These are phyloP conservation scores for Calvatia gigantea DNA, from an alignment of 768 basidiomycete genomes.

Conservation along the genomic window DNA sequence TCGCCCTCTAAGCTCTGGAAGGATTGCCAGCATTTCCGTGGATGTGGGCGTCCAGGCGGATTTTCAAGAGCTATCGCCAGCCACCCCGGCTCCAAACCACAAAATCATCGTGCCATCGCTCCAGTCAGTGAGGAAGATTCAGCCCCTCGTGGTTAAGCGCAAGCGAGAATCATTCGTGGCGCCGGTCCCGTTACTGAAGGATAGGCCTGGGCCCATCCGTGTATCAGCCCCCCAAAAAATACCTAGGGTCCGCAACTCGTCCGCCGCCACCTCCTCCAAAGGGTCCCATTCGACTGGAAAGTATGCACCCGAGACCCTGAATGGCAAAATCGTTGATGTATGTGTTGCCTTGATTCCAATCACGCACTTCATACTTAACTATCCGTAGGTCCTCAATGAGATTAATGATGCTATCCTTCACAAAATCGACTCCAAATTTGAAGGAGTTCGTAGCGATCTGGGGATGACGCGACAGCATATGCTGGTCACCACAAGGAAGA, in stretches of 20 bases:
- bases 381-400: constrained; percentile 42
- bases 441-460: constrained; percentile 42
- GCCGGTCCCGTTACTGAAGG: background rate
- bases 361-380: background rate
- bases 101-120: background rate
- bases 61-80: background rate
- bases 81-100: background rate
- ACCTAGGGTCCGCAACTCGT: background rate
- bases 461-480: constrained; percentile 42
- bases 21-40: background rate
- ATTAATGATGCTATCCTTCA: constrained; percentile 49
- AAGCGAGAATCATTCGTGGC: background rate
- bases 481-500: constrained; percentile 39
- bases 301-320: constrained; percentile 7
- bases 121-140: background rate
- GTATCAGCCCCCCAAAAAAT: background rate
- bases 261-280: background rate
- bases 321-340: constrained; percentile 39
- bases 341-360: constrained; percentile 10
- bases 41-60: constrained; percentile 8
- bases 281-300: background rate
- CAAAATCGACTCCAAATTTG: constrained; percentile 45
- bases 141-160: background rate
- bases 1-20: background rate
- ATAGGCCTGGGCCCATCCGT: background rate